Base-by-base conservation (phyloP, 2,329 filamentous ascomycete species). In the Trichoderma hamatum region DNA sequence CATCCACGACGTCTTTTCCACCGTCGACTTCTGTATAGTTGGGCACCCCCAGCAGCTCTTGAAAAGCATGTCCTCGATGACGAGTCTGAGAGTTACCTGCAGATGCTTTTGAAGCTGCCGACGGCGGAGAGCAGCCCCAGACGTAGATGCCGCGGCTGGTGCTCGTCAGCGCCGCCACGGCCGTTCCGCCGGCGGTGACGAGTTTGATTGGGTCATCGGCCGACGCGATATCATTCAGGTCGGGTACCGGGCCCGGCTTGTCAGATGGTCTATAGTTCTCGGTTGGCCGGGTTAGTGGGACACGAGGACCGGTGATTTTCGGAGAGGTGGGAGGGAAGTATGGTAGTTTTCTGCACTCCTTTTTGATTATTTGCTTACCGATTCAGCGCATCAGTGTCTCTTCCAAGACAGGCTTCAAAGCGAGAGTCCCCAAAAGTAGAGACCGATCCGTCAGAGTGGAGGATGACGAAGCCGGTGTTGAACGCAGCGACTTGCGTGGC, bases 351-450 rank as follows among this genome's bases (percentile, higher is more conserved):
- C 30, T 30, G 9, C 30, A 5, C 30, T 30, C 5, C 13, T 36
- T 36, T 36, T 36, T 14, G 11, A 11, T 36, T 11, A 28, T 3
- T 10, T n/a, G 67, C 76, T 71, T 73, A 84, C 80, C 74, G 78
- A 5, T 79, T 75, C 3, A 75, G 72, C 7, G 79, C 77, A 46
- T 34, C 16, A 5, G 82, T 74, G 2, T 83, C 79, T 21, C 89
- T 83, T 5, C 86, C 88, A 0, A 92, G 83, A 67, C 85, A 87
- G 43, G 82, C 79, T 32, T 80, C 77, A 72, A 87, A 90, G 19
- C 89, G 84, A 58, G 83, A 78, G 72, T 92, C 89, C 9, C 89
- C 89, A 76, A 84, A 81, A 0, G 84, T 85, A 71, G 80, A 82
- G 30, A 88, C 84, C 1, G 77, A 74, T n/a, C 82, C 83, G 13